Percentiles rank a stretch among this genome's conserved stretches.
These are phyloP conservation scores for Triticum dicoccoides DNA, from an alignment of 176 grass and related monocot species.

Conservation along the genomic window DNA sequence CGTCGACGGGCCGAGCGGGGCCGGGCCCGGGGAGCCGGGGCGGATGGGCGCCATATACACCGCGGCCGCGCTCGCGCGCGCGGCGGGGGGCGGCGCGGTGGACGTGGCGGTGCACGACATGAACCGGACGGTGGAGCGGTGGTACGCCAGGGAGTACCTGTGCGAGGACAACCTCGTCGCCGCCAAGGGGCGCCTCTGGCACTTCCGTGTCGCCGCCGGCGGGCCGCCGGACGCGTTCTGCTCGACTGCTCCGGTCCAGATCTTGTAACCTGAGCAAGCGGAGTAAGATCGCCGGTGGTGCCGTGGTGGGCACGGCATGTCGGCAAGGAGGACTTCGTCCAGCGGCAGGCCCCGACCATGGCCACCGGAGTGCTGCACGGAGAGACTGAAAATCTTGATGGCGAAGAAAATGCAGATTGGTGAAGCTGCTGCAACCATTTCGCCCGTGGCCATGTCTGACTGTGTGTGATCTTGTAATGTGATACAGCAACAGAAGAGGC, in stretches of 20 bases:
- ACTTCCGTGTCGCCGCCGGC: conserved; percentile 46
- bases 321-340: background rate
- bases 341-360: background rate
- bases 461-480: background rate
- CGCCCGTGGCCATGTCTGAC: too few species aligned
- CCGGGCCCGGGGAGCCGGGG: conserved; percentile 35
- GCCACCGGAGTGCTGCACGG: background rate
- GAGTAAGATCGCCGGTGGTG: background rate
- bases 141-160: conserved; percentile 82
- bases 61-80: conserved; percentile 50
- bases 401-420: background rate
- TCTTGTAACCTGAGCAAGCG: conserved; percentile 22
- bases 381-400: background rate
- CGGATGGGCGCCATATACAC: conserved; percentile 63
- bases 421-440: background rate
- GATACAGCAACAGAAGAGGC: too few species aligned
- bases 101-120: conserved; percentile 81
- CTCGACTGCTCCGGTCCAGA: background rate
- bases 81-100: conserved; percentile 7
- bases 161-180: conserved; percentile 28
- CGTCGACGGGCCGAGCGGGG: conserved; percentile 68
- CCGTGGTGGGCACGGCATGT: too few species aligned
- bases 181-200: conserved; percentile 70
- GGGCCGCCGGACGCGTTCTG: conserved; percentile 44
- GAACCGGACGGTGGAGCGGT: conserved; percentile 64